Evolutionary conservation across 345 rosid species (phyloP).

Genomic region (Schrenkiella parvula): DNA sequence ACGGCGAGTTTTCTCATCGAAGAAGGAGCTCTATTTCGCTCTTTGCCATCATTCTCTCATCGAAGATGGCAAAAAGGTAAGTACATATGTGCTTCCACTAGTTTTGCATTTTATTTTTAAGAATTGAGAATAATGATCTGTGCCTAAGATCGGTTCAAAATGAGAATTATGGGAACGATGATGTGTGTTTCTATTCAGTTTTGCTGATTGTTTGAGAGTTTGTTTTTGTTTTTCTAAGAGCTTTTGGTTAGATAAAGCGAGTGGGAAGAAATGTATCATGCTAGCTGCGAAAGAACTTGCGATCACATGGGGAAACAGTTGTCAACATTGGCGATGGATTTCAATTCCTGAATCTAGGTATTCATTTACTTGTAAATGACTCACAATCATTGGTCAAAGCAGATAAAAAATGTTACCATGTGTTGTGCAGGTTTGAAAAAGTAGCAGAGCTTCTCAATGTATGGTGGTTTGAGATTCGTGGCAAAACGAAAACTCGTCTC

Average conservation of each 20-base stretch:
- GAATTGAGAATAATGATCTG: no score
- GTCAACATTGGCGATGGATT: background rate
- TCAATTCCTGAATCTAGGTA: background rate
- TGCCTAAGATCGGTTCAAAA: no score
- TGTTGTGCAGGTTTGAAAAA: background rate
- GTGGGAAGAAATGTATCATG: constrained; percentile 5
- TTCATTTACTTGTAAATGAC: no score
- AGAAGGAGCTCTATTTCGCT: constrained; percentile 42
- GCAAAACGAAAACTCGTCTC: background rate
- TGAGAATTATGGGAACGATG: no score
- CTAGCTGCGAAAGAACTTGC: background rate
- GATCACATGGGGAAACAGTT: background rate
- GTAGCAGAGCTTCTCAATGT: background rate
- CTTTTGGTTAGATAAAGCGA: background rate
- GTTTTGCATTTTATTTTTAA: no score
- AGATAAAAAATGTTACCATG: background rate
- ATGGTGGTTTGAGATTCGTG: background rate
- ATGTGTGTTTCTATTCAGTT: no score
- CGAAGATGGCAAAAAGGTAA: constrained; percentile 39
- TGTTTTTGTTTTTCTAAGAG: background rate
- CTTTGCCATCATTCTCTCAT: constrained; percentile 39
- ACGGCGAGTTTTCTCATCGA: constrained; percentile 22
- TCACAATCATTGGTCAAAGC: no score
- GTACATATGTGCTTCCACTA: no score
- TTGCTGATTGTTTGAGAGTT: constrained; percentile 5